Evolutionary conservation across 495 filamentous ascomycete species (phyloP).

Genomic region (Oleoguttula mirabilis): DNA sequence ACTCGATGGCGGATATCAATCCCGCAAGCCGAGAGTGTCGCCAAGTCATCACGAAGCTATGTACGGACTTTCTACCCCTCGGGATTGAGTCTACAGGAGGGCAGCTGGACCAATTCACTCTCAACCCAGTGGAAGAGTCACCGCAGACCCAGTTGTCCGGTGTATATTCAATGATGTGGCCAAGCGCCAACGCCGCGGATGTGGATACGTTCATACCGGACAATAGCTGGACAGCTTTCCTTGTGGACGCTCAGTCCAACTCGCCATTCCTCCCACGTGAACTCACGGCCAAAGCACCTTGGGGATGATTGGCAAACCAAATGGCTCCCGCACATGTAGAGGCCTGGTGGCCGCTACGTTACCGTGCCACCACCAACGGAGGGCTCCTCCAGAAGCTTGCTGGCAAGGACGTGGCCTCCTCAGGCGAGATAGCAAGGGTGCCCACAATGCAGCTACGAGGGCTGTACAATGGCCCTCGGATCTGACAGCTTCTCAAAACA

Average conservation of each 20-base stretch:
- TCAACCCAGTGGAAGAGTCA: conserved; percentile 3
- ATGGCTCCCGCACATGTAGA: too few relatives aligned
- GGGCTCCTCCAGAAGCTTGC: too few relatives aligned
- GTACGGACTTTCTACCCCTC: not conserved
- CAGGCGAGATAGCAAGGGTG: too few relatives aligned
- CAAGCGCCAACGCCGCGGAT: not conserved
- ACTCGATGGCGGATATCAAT: conserved; percentile 5
- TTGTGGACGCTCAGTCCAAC: not conserved
- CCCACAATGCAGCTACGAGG: too few relatives aligned
- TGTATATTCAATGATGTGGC: conserved; percentile 11
- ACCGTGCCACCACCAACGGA: too few relatives aligned
- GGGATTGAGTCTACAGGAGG: not conserved
- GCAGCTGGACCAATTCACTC: not conserved
- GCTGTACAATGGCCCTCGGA: too few relatives aligned
- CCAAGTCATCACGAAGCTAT: not conserved
- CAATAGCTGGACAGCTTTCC: not conserved
- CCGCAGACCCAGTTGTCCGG: conserved; percentile 8
- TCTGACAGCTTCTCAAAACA: too few relatives aligned
- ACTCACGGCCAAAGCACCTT: too few relatives aligned
- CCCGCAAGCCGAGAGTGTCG: conserved; percentile 6
- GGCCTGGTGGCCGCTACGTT: too few relatives aligned
- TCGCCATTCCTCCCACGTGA: too few relatives aligned
- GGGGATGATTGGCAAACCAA: too few relatives aligned
- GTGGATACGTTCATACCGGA: conserved; percentile 3
- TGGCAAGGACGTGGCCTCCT: too few relatives aligned